Evolutionary conservation across 192 early-diverging fungal species (phyloP), one percentile per base, ranked within the genome.

Genomic region (Powellomyces hirtus): DNA sequence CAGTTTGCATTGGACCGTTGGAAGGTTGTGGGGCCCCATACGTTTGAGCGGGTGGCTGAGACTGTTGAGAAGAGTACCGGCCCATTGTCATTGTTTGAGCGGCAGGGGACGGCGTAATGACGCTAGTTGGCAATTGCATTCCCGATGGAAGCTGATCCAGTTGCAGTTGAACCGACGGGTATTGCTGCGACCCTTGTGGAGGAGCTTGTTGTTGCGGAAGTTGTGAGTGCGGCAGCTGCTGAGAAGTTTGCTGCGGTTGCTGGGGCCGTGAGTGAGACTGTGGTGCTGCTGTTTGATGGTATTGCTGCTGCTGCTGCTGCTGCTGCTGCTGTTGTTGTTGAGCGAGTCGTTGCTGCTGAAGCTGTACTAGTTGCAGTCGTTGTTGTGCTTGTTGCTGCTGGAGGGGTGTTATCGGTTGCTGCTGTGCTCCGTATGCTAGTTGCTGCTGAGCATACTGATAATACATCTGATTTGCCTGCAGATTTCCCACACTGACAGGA

Each of bases 221-320:
- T 33, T 31, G 53, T 4, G 18, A 27, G 16, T 26, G 22, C 27
- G 16, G 22, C 8, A 8, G 50, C 50, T 52, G 50, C 22, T 52
- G 10, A 49, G 53, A 18, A 18, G 29, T 13, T 4, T 60, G 59
- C 29, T 36, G 36, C 8, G 37, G n/a, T 8, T 60, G 59, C 20
- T 60, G 59, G 4, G 29, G 30, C 16, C 36, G 16, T n/a, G n/a
- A 13, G 40, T 42, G 40, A 42, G 11, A 42, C 11, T 42, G 40
- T 10, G n/a, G 40, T 33, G 24, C 26, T 56, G 53, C 24, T 56
- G 53, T 56, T 56, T 56, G 53, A 22, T 56, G 53, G 27, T 56
- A 31, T 16, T 56, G 53, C 26, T 56, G 53, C 3, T 56, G 53
- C 53, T 56, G 53, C 29, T 56, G 53, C 53, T 6, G 16, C 29